phyloP scores from a whole-genome alignment of 495 filamentous ascomycete species.

The Penicillium simplicissimum region DNA sequence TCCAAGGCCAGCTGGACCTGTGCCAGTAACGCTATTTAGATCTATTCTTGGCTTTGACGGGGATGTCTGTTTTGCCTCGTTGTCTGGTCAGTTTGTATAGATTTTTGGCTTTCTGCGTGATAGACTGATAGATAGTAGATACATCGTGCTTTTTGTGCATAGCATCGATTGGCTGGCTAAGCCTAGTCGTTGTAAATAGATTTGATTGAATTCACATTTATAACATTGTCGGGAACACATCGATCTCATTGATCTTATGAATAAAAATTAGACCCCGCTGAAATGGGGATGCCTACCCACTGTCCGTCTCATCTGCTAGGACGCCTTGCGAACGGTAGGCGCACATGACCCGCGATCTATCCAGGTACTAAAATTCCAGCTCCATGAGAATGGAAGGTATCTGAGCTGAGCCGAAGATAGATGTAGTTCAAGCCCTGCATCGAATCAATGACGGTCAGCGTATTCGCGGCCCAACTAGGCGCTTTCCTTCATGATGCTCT shows the following conservation, averaged over 20 bases:
- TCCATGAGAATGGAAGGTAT: too few species aligned
- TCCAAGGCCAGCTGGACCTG: conserved; percentile 37
- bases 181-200: conserved; percentile 11
- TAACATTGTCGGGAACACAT: neutral
- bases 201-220: neutral
- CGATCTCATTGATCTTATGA: too few species aligned
- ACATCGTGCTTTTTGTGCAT: neutral
- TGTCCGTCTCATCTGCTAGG: too few species aligned
- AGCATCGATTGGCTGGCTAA: conserved; percentile 4
- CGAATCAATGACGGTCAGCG: neutral
- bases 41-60: neutral
- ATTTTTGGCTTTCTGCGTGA: neutral
- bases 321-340: too few species aligned
- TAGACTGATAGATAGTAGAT: conserved; percentile 4
- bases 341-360: too few species aligned
- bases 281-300: neutral
- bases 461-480: too few species aligned
- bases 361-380: too few species aligned
- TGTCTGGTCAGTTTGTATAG: neutral
- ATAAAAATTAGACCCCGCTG: too few species aligned
- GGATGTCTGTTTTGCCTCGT: too few species aligned
- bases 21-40: conserved; percentile 29
- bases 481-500: too few species aligned
- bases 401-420: too few species aligned
- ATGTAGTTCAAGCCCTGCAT: neutral